Evolutionary conservation across 2,329 filamentous ascomycete genomes (phyloP), one percentile per base, ranked within the genome.

Genomic region (Periconia sp.): DNA sequence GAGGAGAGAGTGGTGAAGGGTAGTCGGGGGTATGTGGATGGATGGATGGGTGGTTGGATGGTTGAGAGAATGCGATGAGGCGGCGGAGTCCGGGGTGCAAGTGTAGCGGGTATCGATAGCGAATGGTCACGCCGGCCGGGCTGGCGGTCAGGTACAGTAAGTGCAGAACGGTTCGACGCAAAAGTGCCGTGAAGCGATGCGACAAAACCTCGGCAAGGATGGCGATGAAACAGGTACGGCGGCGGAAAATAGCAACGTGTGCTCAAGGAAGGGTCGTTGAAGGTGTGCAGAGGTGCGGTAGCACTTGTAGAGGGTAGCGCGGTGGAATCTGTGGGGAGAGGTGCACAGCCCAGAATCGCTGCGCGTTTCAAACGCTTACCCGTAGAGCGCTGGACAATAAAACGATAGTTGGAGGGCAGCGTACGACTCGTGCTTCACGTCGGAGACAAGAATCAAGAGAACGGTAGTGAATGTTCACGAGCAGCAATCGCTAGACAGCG

Each of bases 321-420:
- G 15, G 33, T 37, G 33, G 33, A 37, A 37, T 37, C 33, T 37
- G 33, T 37, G 33, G 33, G 33, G 41, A 20, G 41, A 42, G 41
- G 41, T 42, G 41, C 19, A 20, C 41, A 42, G 41, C 41, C 52
- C 46, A 56, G 61, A 68, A 60, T 59, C 66, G 62, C 53, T 66
- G 63, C 58, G 56, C 60, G 68, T 71, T 70, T 71, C 68, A 69
- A 70, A 69, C 66, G 66, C 67, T 47, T 56, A 47, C 46, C 30
- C 35, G 33, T 37, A 13, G 33, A 27, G 33, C 33, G 3, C 33
- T 37, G 15, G 33, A 37, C 33, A 37, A 27, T 3, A 3, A 8
- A 27, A 27, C 23, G 23, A 27, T 8, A 27, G n/a, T n/a, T n/a
- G n/a, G 23, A 27, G 8, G 23, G 23, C 23, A 27, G 23, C 23